Evolutionary conservation across 2,329 filamentous ascomycete species (phyloP), one percentile per base, ranked within the genome.

Genomic region (Neospermospora avenae): DNA sequence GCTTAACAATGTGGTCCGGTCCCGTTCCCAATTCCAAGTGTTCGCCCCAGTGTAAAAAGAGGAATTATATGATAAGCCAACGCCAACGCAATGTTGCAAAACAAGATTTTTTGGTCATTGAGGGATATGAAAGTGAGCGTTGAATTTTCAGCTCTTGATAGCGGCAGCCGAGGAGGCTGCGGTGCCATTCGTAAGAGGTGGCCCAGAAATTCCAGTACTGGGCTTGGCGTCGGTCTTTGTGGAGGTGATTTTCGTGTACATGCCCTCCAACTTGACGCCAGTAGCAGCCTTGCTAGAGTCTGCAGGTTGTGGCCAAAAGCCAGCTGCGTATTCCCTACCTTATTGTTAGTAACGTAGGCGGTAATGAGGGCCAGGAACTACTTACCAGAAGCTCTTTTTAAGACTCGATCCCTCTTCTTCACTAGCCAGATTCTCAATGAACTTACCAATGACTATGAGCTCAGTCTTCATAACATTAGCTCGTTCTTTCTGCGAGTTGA

Each of bases 381-480:
- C 67, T 67, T 65, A 73, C 71, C 71, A 73, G 57, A 73, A 70
- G 51, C 65, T 67, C 7, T 60, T 52, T 39, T 64, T 62, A 6
- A 74, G 61, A 41, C 67, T 65, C 20, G 67, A 63, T 6, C 65
- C 64, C 55, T 69, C 66, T 48, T 66, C 65, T 16, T 70, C 69
- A 20, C 62, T 59, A 51, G 64, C 57, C 41, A 72, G 60, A 41
- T 75, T 75, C 53, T 82, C 80, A 63, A 88, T 81, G 67, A 86
- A 87, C 58, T 82, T 81, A 56, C 86, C 86, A 71, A 88, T 85
- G 4, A 79, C 79, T 44, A 86, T 77, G 39, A 88, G 74, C 68
- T 87, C 82, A 28, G 77, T 76, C 67, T 85, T 86, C 69, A 88
- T 82, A 45, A 86, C 80, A 68, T 78, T 80, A 22, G 86, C 81